phyloP scores from a whole-genome alignment of 2,329 filamentous ascomycete species.

The Fusarium sp. region DNA sequence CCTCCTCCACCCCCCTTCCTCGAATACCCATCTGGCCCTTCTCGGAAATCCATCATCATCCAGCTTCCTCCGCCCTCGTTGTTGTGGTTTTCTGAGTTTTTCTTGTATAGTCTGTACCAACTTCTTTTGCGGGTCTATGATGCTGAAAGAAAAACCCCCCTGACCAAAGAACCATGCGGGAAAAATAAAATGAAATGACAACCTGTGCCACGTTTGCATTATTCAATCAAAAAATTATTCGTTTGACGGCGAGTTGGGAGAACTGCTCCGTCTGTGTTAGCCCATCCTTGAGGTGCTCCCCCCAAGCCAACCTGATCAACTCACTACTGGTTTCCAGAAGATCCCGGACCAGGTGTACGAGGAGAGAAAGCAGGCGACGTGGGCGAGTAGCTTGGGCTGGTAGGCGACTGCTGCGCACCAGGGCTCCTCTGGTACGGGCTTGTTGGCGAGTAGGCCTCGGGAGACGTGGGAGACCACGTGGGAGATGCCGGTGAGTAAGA shows the following conservation, averaged over 20 bases:
- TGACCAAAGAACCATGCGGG: constrained; percentile 29
- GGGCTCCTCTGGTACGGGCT: constrained; percentile 71
- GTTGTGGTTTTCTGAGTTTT: constrained; percentile 30
- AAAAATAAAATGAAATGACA: constrained; percentile 45
- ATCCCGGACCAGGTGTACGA: constrained; percentile 58
- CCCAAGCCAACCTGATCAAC: constrained; percentile 17
- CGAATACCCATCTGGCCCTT: constrained; percentile 14
- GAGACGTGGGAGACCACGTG: constrained; percentile 83
- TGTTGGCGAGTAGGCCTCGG: constrained; percentile 72
- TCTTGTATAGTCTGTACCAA: constrained; percentile 28
- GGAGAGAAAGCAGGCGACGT: constrained; percentile 63
- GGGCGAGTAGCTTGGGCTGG: constrained; percentile 80
- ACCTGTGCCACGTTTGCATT: constrained; percentile 51
- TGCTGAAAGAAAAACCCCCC: constrained; percentile 34
- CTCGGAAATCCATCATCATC: background rate
- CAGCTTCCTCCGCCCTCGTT: constrained; percentile 11
- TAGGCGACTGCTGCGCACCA: constrained; percentile 69
- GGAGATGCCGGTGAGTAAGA: constrained; percentile 78
- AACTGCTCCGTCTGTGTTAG: constrained; percentile 54
- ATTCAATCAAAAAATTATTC: constrained; percentile 53
- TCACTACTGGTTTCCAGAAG: constrained; percentile 58
- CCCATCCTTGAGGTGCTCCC: background rate
- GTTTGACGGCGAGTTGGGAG: constrained; percentile 58
- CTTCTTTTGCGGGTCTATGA: constrained; percentile 47
- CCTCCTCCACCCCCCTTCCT: background rate